phyloP scores from a whole-genome alignment of 768 basidiomycete species.

The Lentinus brumalis region DNA sequence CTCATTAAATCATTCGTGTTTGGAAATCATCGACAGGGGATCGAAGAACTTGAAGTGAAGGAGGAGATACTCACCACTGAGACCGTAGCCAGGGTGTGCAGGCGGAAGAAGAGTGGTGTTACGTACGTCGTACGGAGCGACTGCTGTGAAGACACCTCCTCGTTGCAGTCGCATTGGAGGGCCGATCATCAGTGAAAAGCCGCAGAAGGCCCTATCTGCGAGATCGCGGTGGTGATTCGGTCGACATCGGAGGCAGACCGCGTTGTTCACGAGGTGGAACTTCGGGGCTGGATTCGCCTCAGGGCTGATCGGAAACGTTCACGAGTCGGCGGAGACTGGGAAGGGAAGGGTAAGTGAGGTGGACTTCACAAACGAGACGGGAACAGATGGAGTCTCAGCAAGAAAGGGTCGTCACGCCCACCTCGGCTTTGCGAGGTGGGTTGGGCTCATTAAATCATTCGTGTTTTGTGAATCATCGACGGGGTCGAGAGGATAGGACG shows the following conservation, averaged over 20 bases:
- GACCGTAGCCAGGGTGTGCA: too few species aligned
- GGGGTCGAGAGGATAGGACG: background rate
- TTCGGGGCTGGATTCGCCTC: too few species aligned
- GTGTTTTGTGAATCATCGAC: constrained; percentile 29
- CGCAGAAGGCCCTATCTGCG: background rate
- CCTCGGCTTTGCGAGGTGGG: constrained; percentile 22
- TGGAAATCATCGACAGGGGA: constrained; percentile 28
- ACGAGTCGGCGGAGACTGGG: too few species aligned
- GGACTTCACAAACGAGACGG: too few species aligned
- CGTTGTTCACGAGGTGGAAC: too few species aligned
- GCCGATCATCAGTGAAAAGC: background rate
- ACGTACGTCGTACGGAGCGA: too few species aligned
- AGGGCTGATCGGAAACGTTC: too few species aligned
- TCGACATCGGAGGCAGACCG: background rate
- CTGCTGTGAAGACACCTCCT: background rate
- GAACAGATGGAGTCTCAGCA: constrained; percentile 25
- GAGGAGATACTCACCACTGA: background rate
- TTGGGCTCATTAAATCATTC: constrained; percentile 38
- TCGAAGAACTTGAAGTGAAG: too few species aligned
- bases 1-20: constrained; percentile 35
- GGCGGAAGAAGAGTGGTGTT: too few species aligned
- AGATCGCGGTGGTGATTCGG: background rate
- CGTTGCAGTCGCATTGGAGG: background rate
- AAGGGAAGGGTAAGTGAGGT: background rate
- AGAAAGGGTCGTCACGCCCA: constrained; percentile 28